Conservation (phyloP, 108 stramenopile genomes). For the Fragilariopsis cylindrus region DNA sequence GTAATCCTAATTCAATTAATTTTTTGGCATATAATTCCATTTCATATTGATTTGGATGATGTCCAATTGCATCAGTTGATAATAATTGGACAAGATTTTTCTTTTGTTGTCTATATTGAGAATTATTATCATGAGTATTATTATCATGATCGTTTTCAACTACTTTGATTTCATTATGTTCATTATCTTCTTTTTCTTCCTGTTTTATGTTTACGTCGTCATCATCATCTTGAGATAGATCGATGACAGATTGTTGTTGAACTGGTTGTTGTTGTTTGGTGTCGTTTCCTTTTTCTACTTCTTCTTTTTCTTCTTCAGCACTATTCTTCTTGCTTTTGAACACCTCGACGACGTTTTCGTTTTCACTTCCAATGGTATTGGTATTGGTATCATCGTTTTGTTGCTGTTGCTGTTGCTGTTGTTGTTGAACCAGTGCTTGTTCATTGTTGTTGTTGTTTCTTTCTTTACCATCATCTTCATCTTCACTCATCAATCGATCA, state of each 20-base stretch:
- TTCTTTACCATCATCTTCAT: too few species aligned
- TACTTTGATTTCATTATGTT: too few species aligned
- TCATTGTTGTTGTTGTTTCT: too few species aligned
- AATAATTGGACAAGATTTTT: background rate
- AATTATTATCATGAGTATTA: too few species aligned
- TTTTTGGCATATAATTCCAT: background rate
- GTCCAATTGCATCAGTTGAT: background rate
- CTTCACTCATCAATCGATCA: too few species aligned
- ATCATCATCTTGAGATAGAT: background rate
- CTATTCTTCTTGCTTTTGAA: background rate
- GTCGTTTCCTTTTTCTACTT: background rate
- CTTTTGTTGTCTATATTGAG: too few species aligned
- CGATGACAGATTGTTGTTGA: background rate
- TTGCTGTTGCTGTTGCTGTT: too few species aligned
- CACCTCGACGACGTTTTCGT: background rate
- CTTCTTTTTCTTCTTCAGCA: background rate
- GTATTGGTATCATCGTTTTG: too few species aligned
- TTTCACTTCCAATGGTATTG: background rate
- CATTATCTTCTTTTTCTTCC: background rate
- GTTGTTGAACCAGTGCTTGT: too few species aligned
- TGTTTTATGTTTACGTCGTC: background rate
- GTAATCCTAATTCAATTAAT: background rate
- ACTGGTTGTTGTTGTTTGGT: background rate
- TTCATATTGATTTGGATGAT: background rate
- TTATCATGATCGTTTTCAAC: too few species aligned